Evolutionary conservation across 148 eudicot genomes (phyloP).

Genomic region (Rhododendron henanense): DNA sequence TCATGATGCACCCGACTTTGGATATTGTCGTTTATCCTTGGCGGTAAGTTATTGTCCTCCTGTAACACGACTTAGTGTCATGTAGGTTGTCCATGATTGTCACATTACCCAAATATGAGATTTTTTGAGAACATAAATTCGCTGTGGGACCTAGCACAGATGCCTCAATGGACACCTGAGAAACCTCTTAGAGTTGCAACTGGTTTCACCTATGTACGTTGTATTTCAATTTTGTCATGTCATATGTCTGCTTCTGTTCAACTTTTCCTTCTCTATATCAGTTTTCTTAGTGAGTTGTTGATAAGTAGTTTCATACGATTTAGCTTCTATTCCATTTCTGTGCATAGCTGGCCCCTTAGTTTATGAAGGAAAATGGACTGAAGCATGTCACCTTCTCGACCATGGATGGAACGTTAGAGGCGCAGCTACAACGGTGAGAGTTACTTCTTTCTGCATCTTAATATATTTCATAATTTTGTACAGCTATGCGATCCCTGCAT

Average conservation of each 20-base stretch:
- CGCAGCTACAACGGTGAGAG: conserved; percentile 90
- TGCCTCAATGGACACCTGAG: conserved; percentile 96
- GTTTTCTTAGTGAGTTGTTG: not conserved
- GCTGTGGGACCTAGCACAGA: conserved; percentile 72
- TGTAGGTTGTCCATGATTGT: conserved; percentile 1
- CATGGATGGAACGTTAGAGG: conserved; percentile 96
- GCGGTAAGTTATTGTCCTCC: conserved; percentile 58
- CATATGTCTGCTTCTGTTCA: not conserved
- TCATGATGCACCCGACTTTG: conserved; percentile 82
- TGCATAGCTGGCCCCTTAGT: conserved; percentile 80
- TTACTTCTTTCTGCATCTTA: not conserved
- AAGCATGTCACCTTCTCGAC: conserved; percentile 74
- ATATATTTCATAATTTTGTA: not conserved
- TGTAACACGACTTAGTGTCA: not conserved
- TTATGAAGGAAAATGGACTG: conserved; percentile 77
- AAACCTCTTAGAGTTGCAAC: conserved; percentile 91
- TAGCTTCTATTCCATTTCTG: not conserved
- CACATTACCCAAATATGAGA: conserved; percentile 75
- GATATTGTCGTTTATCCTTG: conserved; percentile 77
- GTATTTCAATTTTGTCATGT: too few species aligned
- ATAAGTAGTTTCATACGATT: not conserved
- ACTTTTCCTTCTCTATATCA: not conserved
- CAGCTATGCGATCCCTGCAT: not conserved
- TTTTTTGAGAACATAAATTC: conserved; percentile 90
- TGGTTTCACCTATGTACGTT: conserved; percentile 84